A percentile compares a stretch with the other conserved stretches of the same genome.
These are phyloP conservation scores for Tolypocladium capitatum DNA, from an alignment of 2,329 filamentous ascomycete genomes.

Conservation along the genomic window DNA sequence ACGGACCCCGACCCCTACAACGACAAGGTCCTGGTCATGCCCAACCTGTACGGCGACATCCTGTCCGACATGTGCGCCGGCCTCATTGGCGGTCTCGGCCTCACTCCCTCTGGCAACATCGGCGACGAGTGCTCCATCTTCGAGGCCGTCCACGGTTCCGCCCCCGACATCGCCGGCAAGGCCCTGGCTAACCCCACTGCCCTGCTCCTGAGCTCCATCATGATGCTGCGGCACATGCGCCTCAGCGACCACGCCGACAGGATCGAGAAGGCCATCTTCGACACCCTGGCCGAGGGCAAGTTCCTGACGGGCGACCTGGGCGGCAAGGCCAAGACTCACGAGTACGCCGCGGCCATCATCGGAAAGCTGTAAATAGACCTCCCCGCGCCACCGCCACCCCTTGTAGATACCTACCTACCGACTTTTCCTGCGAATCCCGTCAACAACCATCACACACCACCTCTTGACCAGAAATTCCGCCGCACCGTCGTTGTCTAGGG, in stretches of 20 bases:
- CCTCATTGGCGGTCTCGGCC: constrained; percentile 91
- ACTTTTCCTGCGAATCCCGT: neutral
- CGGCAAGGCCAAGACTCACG: constrained; percentile 87
- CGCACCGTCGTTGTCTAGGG: constrained; percentile 8
- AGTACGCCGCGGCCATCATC: constrained; percentile 92
- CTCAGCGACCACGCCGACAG: constrained; percentile 69
- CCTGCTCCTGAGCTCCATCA: constrained; percentile 87
- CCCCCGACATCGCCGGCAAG: constrained; percentile 93
- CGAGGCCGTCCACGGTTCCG: constrained; percentile 96
- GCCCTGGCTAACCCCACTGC: constrained; percentile 94
- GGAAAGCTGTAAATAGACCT: constrained; percentile 37
- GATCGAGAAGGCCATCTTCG: constrained; percentile 93
- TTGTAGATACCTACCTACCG: neutral
- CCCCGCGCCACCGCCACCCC: neutral
- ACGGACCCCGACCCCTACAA: constrained; percentile 94
- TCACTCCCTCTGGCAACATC: constrained; percentile 97
- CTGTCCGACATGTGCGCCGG: constrained; percentile 99
- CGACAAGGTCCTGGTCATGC: constrained; percentile 97
- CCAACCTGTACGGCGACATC: constrained; percentile 99
- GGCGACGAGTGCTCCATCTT: constrained; percentile 99
- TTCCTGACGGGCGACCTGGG: constrained; percentile 89
- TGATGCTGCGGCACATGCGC: constrained; percentile 99
- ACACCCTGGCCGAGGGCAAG: constrained; percentile 92
- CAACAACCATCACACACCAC: neutral
- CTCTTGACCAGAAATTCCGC: neutral